Conservation (phyloP, 2,329 filamentous ascomycete species). For the Bisporella sp. region DNA sequence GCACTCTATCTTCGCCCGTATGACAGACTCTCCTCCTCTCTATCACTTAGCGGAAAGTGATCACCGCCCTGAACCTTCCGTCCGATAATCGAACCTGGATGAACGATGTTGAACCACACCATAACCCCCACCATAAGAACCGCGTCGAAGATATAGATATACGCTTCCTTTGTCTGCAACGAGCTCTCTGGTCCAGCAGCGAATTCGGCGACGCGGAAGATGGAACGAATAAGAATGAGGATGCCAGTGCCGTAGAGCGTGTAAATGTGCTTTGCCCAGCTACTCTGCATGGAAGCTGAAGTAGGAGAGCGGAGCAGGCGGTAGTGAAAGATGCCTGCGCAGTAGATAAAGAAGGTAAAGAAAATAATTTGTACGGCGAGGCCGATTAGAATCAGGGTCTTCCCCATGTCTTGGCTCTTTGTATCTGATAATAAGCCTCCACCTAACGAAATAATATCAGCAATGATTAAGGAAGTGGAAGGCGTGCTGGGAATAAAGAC, state of each 20-base stretch:
- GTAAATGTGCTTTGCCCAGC: conserved; percentile 27
- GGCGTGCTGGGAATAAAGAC: background rate
- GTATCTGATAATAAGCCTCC: background rate
- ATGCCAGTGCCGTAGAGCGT: conserved; percentile 33
- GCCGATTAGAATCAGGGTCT: conserved; percentile 39
- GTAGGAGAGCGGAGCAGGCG: background rate
- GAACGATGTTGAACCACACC: conserved; percentile 27
- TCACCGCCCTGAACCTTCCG: background rate
- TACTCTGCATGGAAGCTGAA: background rate
- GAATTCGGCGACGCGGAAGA: conserved; percentile 44
- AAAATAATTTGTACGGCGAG: conserved; percentile 42
- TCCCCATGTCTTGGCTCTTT: conserved; percentile 16
- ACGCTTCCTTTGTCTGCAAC: conserved; percentile 34
- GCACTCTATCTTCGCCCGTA: background rate
- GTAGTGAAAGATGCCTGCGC: conserved; percentile 4
- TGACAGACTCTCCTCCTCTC: background rate
- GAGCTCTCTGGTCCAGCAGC: conserved; percentile 35
- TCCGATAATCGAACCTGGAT: conserved; percentile 19
- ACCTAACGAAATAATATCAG: background rate
- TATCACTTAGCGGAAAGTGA: background rate
- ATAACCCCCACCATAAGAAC: conserved; percentile 34
- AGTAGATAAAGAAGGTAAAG: conserved; percentile 39
- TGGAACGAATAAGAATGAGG: conserved; percentile 39
- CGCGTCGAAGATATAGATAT: conserved; percentile 36
- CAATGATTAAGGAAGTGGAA: background rate